Conservation (phyloP, 768 basidiomycete genomes). For the Mrakia blollopis region DNA sequence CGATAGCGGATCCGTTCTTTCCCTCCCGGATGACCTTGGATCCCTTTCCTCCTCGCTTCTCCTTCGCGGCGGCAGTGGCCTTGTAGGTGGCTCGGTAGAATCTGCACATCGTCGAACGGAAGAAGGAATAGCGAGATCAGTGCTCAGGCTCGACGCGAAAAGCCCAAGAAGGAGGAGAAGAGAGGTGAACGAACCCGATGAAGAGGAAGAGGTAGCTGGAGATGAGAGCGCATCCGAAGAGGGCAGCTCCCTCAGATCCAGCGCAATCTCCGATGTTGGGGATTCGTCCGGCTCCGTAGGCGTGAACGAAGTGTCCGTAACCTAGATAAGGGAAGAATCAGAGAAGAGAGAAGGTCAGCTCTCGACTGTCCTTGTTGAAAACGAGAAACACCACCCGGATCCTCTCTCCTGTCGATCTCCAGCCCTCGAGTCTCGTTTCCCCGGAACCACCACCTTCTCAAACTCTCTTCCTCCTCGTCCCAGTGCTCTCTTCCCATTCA, state of each 20-base stretch:
- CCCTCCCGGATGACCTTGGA: constrained; percentile 35
- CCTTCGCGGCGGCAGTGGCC: constrained; percentile 63
- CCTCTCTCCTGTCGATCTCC: not conserved
- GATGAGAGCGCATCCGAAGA: constrained; percentile 82
- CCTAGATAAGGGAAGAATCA: constrained; percentile 43
- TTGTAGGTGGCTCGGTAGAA: constrained; percentile 64
- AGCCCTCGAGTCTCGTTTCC: not conserved
- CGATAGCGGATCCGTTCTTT: constrained; percentile 33
- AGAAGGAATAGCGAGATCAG: constrained; percentile 24
- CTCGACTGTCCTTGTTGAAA: not conserved
- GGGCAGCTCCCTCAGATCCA: constrained; percentile 78
- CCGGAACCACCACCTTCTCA: not conserved
- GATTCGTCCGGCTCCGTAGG: constrained; percentile 51
- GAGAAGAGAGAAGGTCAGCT: not conserved
- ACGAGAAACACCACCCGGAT: not conserved
- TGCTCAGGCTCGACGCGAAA: not conserved
- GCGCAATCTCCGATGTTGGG: constrained; percentile 78
- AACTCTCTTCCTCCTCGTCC: not conserved
- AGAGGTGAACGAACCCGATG: constrained; percentile 54
- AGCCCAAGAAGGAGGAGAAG: not conserved
- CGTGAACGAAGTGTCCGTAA: constrained; percentile 73
- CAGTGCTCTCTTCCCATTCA: not conserved
- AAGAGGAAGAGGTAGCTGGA: constrained; percentile 89
- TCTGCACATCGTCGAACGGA: constrained; percentile 58
- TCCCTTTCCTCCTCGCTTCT: constrained; percentile 26